Base-by-base conservation (phyloP, 768 basidiomycete genomes). In the Naganishia vishniacii region DNA sequence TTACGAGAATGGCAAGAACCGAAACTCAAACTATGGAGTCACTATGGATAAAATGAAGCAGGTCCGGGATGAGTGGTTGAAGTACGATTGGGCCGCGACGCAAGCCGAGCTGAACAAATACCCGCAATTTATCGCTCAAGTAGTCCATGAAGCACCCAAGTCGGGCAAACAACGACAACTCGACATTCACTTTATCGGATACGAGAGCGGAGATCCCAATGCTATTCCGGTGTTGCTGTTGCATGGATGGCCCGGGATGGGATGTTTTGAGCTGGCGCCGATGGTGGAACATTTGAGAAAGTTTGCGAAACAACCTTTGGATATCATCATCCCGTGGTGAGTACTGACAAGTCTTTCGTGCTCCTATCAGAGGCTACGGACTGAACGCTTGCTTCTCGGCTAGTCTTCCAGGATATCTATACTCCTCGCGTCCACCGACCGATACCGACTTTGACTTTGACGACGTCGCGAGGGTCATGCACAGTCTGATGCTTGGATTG, bases 401-500 rank as follows among this genome's bases (percentile, higher is more conserved):
- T 34, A 60, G 67, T 25, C 61, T 77, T 11, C 70, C 73, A 11
- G 71, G 76, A 25, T 77, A 65, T 49, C 64, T 68, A 4, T 77
- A 75, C 70, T 75, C 74, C 1, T 65, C 66, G 0, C 63, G 65
- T 1, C 72, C 76, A 11, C 72, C 73, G 1, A 41, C 65, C 0
- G 75, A 77, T 37, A 25, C 32, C 5, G 68, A 73, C 7, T 72
- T 74, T 26, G 49, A 46, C 20, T 53, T 70, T 20, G 42, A 64
- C 23, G 72, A 75, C 45, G 65, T 72, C 29, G 73, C 70, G 9
- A 62, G 63, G n/a, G 47, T 77, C 2, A 67, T 74, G 61, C 65
- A 76, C 45, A 53, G 65, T n/a, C 65, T 77, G 23, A 75, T 78
- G 75, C 61, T 67, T 16, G 74, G 73, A 16, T 72, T 75, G 28